Percentiles rank a stretch among this genome's conserved stretches.
Evolutionary conservation across 140 eudicot species (phyloP).

Genomic region (Flaveria floridana): DNA sequence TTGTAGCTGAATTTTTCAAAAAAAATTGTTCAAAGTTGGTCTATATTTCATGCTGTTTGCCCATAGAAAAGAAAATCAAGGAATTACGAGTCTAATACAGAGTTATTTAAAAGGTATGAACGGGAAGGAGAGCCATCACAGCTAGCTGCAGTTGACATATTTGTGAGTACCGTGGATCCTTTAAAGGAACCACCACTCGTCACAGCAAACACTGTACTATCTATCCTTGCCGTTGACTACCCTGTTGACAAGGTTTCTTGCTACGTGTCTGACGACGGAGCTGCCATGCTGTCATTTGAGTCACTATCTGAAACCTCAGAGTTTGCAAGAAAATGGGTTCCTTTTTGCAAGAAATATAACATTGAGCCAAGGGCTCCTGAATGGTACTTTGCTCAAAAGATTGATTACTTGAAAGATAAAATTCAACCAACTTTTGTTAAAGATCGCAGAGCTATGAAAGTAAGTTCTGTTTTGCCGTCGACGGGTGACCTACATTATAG

Average conservation of each 20-base stretch:
- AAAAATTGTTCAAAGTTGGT: not conserved
- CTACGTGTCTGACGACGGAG: slow-evolving; percentile 96
- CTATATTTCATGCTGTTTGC: not conserved
- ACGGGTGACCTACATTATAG: not conserved
- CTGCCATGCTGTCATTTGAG: slow-evolving; percentile 96
- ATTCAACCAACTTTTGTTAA: slow-evolving; percentile 89
- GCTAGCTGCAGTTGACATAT: slow-evolving; percentile 93
- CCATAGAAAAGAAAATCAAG: not conserved
- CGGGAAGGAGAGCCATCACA: slow-evolving; percentile 98
- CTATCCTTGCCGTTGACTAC: slow-evolving; percentile 95
- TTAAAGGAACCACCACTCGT: slow-evolving; percentile 99
- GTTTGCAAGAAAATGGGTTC: slow-evolving; percentile 93
- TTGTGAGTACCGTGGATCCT: slow-evolving; percentile 98
- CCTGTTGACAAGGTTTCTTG: slow-evolving; percentile 98
- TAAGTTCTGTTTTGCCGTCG: slow-evolving; percentile 22
- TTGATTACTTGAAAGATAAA: slow-evolving; percentile 87
- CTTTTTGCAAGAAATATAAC: slow-evolving; percentile 79
- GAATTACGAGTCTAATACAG: slow-evolving; percentile 16
- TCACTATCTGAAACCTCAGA: slow-evolving; percentile 96
- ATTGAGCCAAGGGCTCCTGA: slow-evolving; percentile 99
- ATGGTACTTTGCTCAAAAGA: slow-evolving; percentile 83
- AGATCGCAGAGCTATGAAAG: slow-evolving; percentile 99
- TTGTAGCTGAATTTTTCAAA: not conserved
- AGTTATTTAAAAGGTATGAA: slow-evolving; percentile 63
- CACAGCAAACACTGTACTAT: slow-evolving; percentile 91